Evolutionary conservation across 495 filamentous ascomycete genomes (phyloP), one percentile per base, ranked within the genome.

Genomic region (Physcia stellaris): DNA sequence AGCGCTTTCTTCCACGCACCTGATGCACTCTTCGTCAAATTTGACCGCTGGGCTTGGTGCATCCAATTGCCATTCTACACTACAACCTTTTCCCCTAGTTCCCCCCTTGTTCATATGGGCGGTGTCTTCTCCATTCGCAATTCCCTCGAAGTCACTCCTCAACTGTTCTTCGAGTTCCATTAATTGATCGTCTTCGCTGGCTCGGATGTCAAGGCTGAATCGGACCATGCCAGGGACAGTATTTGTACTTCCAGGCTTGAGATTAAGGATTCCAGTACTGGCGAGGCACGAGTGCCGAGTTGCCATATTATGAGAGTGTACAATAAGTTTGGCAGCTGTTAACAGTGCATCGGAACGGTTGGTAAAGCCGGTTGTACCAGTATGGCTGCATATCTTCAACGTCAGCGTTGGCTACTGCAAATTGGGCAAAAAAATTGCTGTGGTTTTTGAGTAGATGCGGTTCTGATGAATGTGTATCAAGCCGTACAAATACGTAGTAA

Each of bases 201-300:
- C 67, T 15, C 83, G 74, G 32, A 87, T 69, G 46, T 90, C 83
- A 11, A 87, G 65, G 9, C 67, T 73, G 52, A 86, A 85, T 27
- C 64, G 66, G 24, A 84, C 81, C 7, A 55, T 49, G 0, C 79
- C 78, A 0, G 82, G 80, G 2, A 86, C 77, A 0, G 83, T 87
- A 54, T 86, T 86, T 13, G 79, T 80, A 41, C 66, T 73, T 5
- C 79, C 77, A 0, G 79, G 79, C 24, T 64, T 71, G 9, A 76
- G 63, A 13, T 67, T 76, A 24, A 86, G 49, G 34, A 86, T 81
- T 0, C 80, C 83, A 2, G 80, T 82, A 6, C 73, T 80, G 11
- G 78, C 83, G 3, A 86, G 56, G 13, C 71, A 76, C 3, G 62
- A 60, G 31, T 57, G 46, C 6, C 56, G 54, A 2, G 65, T 66